phyloP scores from a whole-genome alignment of 257 asterid species.

The Solanum chmielewskii region DNA sequence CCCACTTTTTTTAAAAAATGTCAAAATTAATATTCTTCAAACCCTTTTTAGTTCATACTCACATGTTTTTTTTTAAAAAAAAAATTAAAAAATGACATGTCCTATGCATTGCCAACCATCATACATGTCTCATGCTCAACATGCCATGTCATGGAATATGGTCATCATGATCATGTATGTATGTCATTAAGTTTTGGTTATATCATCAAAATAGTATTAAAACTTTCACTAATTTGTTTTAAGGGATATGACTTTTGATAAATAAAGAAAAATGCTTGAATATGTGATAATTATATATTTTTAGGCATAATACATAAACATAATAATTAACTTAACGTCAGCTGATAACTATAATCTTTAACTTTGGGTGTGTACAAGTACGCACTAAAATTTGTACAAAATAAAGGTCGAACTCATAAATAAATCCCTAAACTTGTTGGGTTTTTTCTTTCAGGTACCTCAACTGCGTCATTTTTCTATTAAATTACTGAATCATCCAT shows the following conservation, averaged over 20 bases:
- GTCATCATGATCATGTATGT: not conserved
- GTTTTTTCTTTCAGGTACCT: no score
- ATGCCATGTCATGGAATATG: not conserved
- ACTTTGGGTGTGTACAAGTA: no score
- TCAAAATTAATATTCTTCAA: not conserved
- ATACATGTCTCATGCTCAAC: not conserved
- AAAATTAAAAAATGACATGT: not conserved
- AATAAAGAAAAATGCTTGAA: not conserved
- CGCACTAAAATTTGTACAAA: no score
- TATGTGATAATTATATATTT: no score
- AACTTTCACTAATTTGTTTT: not conserved
- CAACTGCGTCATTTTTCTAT: no score
- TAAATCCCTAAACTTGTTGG: no score
- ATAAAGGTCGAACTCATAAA: no score
- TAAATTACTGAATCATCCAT: no score
- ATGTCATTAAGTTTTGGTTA: not conserved
- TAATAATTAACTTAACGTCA: accelerated
- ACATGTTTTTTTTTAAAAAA: not conserved
- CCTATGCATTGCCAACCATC: not conserved
- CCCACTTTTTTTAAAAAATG: not conserved
- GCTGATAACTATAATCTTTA: no score
- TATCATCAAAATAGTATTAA: not conserved
- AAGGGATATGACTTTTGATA: not conserved
- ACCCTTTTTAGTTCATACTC: not conserved
- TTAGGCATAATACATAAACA: no score